Evolutionary conservation across 192 early-diverging fungal genomes (phyloP), one percentile per base, ranked within the genome.

Genomic region (Geranomyces variabilis): DNA sequence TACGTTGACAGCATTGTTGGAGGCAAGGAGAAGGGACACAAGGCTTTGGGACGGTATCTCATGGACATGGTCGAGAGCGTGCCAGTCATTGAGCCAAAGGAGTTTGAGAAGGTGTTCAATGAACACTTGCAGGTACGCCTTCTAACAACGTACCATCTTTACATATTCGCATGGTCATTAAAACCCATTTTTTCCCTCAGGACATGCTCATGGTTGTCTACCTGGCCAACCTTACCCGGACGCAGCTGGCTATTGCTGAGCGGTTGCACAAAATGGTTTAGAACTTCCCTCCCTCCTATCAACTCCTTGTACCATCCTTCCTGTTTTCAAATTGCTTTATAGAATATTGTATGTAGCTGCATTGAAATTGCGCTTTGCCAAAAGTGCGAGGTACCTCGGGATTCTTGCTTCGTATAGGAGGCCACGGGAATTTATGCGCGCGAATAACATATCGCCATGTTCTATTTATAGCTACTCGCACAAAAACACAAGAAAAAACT

Each of bases 141-240:
- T 14, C 22, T 53, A 15, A 33, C 36, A 41, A 41, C 36, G 36
- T 3, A 41, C 3, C 36, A 7, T 3, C 36, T 41, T 41, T 41
- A 41, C 10, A 3, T 41, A 41, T 41, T 3, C 36, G n/a, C n/a
- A n/a, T n/a, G n/a, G n/a, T n/a, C n/a, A n/a, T n/a, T n/a, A n/a
- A n/a, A n/a, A n/a, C n/a, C n/a, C 15, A 1, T 69, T 57, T 45
- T n/a, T 44, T 41, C 44, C 43, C 15, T 64, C 47, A 94, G 84
- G 96, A 99, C 80, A 83, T 99, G 58, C 83, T 96, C 71, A 95
- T 96, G 94, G 94, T 97, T 28, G 91, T 94, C 31, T 96, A 99
- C 71, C 86, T 99, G 47, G 91, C 94, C 66, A 93, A 95, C 83
- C 90, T 99, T 75, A 96, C 96, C 30, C 88, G 95, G 66, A 93